Evolutionary conservation across 441 rosid genomes (phyloP).

Genomic region (Gossypium aridum): DNA sequence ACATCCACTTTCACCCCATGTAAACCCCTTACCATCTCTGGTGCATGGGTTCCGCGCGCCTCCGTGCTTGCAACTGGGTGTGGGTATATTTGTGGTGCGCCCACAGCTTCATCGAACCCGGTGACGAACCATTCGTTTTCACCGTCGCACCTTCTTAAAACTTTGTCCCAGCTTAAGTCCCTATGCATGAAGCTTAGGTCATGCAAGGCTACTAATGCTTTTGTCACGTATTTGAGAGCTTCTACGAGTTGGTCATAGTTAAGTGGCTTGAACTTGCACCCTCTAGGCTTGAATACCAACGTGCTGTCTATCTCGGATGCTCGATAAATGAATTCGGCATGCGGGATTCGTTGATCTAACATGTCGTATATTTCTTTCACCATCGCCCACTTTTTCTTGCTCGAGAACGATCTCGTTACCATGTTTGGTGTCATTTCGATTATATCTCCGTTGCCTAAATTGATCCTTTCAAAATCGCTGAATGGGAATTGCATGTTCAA

Average conservation of each 20-base stretch:
- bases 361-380: conserved; percentile 75
- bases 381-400: conserved; percentile 53
- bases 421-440: conserved; percentile 72
- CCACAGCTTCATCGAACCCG: conserved; percentile 76
- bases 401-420: conserved; percentile 45
- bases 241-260: conserved; percentile 67
- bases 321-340: conserved; percentile 50
- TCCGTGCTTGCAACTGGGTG: conserved; percentile 27
- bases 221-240: conserved; percentile 81
- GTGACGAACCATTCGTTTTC: conserved; percentile 72
- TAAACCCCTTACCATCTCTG: conserved; percentile 86
- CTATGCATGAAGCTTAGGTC: conserved; percentile 95
- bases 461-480: conserved; percentile 72
- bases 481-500: conserved; percentile 32
- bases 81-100: conserved; percentile 77
- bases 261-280: conserved; percentile 48
- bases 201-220: conserved; percentile 79
- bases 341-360: conserved; percentile 76
- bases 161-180: conserved; percentile 84
- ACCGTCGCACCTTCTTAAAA: conserved; percentile 38
- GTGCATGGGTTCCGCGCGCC: conserved; percentile 60
- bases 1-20: conserved; percentile 94
- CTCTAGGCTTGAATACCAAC: conserved; percentile 75
- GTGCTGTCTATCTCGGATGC: conserved; percentile 51
- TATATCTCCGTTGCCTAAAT: conserved; percentile 33